A percentile compares a stretch with the other conserved stretches of the same genome.
Conservation (phyloP, 169 alveolate species). For the Cryptosporidium sp. region DNA sequence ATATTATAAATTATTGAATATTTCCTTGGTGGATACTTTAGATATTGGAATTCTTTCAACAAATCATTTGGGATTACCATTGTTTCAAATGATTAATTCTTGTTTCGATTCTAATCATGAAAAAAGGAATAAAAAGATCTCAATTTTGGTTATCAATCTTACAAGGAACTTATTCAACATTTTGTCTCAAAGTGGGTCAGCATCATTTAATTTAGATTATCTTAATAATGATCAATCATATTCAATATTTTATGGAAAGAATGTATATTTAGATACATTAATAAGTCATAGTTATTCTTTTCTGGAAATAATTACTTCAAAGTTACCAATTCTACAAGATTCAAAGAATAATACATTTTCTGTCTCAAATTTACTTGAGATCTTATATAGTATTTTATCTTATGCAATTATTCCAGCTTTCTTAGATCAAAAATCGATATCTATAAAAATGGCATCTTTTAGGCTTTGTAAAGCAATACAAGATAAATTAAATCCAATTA, state of each 20-base stretch:
- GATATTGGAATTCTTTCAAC: constrained; percentile 8
- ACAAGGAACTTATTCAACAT: constrained; percentile 32
- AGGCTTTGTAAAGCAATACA: constrained; percentile 43
- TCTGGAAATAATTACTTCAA: constrained; percentile 44
- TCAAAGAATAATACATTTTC: not conserved
- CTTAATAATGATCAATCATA: not conserved
- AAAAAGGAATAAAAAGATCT: constrained; percentile 3
- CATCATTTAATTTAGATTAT: not conserved
- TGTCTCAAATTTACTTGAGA: not conserved
- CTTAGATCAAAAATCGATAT: constrained; percentile 2
- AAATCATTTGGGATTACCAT: constrained; percentile 2
- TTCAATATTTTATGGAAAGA: constrained; percentile 35
- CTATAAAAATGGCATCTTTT: constrained; percentile 49
- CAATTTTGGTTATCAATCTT: not conserved
- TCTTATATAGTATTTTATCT: not conserved
- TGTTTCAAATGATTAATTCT: not conserved
- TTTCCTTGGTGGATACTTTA: constrained; percentile 60
- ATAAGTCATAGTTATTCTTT: constrained; percentile 65
- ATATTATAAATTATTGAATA: constrained; percentile 5
- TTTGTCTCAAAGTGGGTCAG: not conserved
- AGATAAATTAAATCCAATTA: not conserved
- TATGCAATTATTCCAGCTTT: constrained; percentile 22
- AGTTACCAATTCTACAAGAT: not conserved
- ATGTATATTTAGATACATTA: constrained; percentile 31
- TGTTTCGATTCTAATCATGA: constrained; percentile 13